A percentile compares a stretch with the other conserved stretches of the same genome.
Conservation (phyloP, 208 protist species). For the Crithidia sp. region DNA sequence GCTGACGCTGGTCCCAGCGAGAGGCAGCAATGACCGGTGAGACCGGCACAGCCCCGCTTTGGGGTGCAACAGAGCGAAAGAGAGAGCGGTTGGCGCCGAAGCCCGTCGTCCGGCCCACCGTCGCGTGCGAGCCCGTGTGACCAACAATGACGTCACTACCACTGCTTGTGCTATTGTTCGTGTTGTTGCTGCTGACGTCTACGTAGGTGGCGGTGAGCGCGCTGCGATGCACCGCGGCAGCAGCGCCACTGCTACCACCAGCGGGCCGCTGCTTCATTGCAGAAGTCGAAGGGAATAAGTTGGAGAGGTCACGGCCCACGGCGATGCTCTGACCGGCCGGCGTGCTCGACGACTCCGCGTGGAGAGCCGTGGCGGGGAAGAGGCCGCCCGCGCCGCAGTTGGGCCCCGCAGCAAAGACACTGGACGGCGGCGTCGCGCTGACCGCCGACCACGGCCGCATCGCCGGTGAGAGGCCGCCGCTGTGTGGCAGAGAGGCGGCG, state of each 20-base stretch:
- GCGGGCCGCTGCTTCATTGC: neutral
- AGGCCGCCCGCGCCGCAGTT: neutral
- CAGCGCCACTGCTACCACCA: neutral
- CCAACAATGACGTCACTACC: no score
- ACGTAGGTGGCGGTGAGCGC: neutral
- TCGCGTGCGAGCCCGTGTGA: no score
- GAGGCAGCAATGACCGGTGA: neutral
- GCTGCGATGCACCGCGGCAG: neutral
- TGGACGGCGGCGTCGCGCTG: slow-evolving; percentile 15
- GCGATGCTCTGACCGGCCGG: slow-evolving; percentile 17
- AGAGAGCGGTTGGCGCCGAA: slow-evolving; percentile 5
- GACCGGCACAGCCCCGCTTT: neutral
- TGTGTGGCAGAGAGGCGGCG: neutral
- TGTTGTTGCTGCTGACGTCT: slow-evolving; percentile 16
- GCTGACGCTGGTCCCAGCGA: slow-evolving; percentile 4
- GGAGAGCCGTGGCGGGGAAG: slow-evolving; percentile 7
- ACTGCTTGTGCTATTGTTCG: neutral
- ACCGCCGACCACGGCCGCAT: slow-evolving; percentile 10
- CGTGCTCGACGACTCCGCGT: slow-evolving; percentile 10
- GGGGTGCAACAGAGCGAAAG: slow-evolving; percentile 1
- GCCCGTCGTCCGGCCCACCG: neutral
- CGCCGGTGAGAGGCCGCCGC: neutral
- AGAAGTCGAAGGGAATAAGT: neutral
- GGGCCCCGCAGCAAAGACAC: neutral
- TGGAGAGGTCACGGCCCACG: slow-evolving; percentile 15